A percentile compares a stretch with the other conserved stretches of the same genome.
Conservation (phyloP, 2,329 filamentous ascomycete genomes). For the Aspergillus fructus region DNA sequence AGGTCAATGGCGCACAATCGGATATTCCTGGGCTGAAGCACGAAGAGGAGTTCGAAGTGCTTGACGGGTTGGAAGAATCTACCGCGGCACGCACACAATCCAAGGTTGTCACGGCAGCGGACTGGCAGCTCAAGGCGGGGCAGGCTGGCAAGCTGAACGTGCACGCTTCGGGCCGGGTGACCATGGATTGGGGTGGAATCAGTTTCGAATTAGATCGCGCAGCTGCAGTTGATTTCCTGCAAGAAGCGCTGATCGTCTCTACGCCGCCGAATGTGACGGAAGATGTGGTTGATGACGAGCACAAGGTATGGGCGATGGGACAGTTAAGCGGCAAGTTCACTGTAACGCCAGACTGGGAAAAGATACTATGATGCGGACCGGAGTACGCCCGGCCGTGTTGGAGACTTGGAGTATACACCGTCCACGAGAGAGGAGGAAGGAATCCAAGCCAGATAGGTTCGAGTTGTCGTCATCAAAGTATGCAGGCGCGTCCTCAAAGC, state of each 20-base stretch:
- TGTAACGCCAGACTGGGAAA: slow-evolving; percentile 60
- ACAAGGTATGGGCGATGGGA: slow-evolving; percentile 57
- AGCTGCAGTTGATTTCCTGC: slow-evolving; percentile 56
- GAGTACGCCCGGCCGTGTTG: neutral
- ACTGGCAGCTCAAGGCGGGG: slow-evolving; percentile 51
- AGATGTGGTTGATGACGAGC: slow-evolving; percentile 31
- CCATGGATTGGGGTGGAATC: slow-evolving; percentile 63
- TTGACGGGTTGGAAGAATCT: slow-evolving; percentile 20
- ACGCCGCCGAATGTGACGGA: slow-evolving; percentile 22
- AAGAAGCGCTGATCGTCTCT: slow-evolving; percentile 55
- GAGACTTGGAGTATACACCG: no score
- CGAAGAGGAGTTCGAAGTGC: slow-evolving; percentile 32
- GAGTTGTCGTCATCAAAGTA: neutral
- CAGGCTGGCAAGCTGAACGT: slow-evolving; percentile 62
- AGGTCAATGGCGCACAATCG: slow-evolving; percentile 1
- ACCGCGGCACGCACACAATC: slow-evolving; percentile 17
- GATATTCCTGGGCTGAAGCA: slow-evolving; percentile 27
- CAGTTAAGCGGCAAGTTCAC: slow-evolving; percentile 66
- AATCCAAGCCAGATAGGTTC: neutral
- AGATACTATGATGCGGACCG: slow-evolving; percentile 40
- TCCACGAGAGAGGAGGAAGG: neutral
- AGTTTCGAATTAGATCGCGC: slow-evolving; percentile 59
- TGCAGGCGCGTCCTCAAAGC: neutral
- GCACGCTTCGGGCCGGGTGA: slow-evolving; percentile 61
- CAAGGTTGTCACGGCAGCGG: slow-evolving; percentile 40